These are phyloP conservation scores for Butyriboletus regius DNA, from an alignment of 1,284 basidiomycete species.

Conservation along the genomic window DNA sequence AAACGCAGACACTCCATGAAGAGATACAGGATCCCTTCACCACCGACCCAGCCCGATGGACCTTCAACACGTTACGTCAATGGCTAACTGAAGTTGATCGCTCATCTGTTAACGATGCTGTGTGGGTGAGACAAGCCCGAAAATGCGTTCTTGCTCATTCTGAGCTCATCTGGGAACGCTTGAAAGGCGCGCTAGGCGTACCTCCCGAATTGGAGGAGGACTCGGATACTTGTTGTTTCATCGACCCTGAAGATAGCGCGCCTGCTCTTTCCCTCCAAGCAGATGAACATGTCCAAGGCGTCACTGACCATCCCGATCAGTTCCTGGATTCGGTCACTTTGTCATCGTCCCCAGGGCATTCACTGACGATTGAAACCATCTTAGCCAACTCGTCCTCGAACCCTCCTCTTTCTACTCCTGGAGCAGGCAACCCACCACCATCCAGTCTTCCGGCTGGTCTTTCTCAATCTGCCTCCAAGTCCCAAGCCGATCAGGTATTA, in stretches of 20 bases:
- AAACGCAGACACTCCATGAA: slow-evolving; percentile 25
- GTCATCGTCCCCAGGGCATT: slow-evolving; percentile 7
- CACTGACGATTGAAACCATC: slow-evolving; percentile 26
- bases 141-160: slow-evolving; percentile 61
- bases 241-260: slow-evolving; percentile 11
- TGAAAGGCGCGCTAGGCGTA: slow-evolving; percentile 70
- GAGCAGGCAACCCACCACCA: slow-evolving; percentile 32
- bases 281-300: neutral
- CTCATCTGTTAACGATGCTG: slow-evolving; percentile 48
- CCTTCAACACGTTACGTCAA: slow-evolving; percentile 30
- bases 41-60: slow-evolving; percentile 20
- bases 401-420: slow-evolving; percentile 27
- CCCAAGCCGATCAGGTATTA: slow-evolving; percentile 33
- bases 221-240: neutral
- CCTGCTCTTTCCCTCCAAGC: neutral
- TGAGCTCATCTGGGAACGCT: slow-evolving; percentile 74
- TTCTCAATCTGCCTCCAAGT: slow-evolving; percentile 23
- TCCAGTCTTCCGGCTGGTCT: slow-evolving; percentile 34
- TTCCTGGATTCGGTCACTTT: neutral
- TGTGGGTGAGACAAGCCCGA: slow-evolving; percentile 60
- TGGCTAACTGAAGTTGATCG: slow-evolving; percentile 60
- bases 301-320: neutral
- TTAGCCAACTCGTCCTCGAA: slow-evolving; percentile 32
- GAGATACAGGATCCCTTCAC: slow-evolving; percentile 21
- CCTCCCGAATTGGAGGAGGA: slow-evolving; percentile 64